phyloP scores from a whole-genome alignment of 371 early-diverging fungal genomes.

The Chytridiales sp. region DNA sequence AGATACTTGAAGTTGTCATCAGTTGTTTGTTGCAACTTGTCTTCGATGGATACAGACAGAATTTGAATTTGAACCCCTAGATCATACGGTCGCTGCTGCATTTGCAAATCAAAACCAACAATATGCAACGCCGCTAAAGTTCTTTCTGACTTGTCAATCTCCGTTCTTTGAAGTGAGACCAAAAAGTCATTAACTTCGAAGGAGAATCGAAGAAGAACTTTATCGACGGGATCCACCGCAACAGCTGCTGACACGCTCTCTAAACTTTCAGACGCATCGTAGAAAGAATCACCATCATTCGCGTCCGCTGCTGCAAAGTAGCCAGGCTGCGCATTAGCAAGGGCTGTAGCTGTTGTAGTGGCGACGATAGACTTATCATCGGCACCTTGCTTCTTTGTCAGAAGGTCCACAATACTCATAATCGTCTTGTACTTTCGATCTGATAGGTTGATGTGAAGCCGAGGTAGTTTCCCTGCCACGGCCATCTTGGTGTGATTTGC shows the following conservation, averaged over 20 bases:
- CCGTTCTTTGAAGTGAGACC: slow-evolving; percentile 60
- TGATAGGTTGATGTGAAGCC: slow-evolving; percentile 87
- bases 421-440: slow-evolving; percentile 90
- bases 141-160: slow-evolving; percentile 46
- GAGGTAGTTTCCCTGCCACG: slow-evolving; percentile 81
- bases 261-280: slow-evolving; percentile 41
- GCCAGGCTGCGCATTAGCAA: slow-evolving; percentile 12
- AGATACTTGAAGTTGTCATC: slow-evolving; percentile 58
- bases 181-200: slow-evolving; percentile 74
- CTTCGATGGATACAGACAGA: slow-evolving; percentile 73
- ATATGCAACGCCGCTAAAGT: slow-evolving; percentile 71
- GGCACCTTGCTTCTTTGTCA: background rate
- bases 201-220: slow-evolving; percentile 58
- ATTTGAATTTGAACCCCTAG: slow-evolving; percentile 66
- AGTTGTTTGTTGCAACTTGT: slow-evolving; percentile 58
- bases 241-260: slow-evolving; percentile 5
- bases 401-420: slow-evolving; percentile 74
- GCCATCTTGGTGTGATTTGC: slow-evolving; percentile 72
- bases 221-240: slow-evolving; percentile 38
- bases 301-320: slow-evolving; percentile 24
- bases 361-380: background rate
- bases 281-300: slow-evolving; percentile 45
- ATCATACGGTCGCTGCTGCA: slow-evolving; percentile 56
- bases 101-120: slow-evolving; percentile 66
- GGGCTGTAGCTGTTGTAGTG: background rate